Evolutionary conservation across 108 stramenopile genomes (phyloP).

Genomic region (Pseudonitzschia multiseries): DNA sequence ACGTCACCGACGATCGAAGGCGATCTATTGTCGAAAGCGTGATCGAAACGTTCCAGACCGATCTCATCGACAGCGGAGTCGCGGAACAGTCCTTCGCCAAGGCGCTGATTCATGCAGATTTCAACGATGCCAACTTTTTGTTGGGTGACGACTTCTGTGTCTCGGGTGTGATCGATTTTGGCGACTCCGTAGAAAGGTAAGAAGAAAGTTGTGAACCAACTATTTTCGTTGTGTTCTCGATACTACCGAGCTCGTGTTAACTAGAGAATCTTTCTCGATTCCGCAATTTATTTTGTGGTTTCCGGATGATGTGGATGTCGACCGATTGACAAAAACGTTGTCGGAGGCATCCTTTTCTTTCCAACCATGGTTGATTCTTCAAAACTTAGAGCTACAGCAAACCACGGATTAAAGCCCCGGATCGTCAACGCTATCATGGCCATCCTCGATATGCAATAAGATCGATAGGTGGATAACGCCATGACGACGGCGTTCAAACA

Average conservation of each 20-base stretch:
- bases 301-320: slow-evolving; percentile 51
- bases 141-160: slow-evolving; percentile 54
- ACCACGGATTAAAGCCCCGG: slow-evolving; percentile 91
- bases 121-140: slow-evolving; percentile 89
- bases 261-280: slow-evolving; percentile 70
- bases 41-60: slow-evolving; percentile 64
- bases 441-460: slow-evolving; percentile 21
- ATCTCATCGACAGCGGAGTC: slow-evolving; percentile 48
- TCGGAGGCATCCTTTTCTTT: slow-evolving; percentile 69
- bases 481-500: slow-evolving; percentile 88
- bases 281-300: slow-evolving; percentile 6
- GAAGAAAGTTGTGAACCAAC: slow-evolving; percentile 25
- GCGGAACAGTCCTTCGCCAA: slow-evolving; percentile 24
- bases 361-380: slow-evolving; percentile 69
- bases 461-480: slow-evolving; percentile 41
- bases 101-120: slow-evolving; percentile 54
- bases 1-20: slow-evolving; percentile 53
- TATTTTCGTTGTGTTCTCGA: background rate
- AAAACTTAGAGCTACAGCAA: slow-evolving; percentile 88
- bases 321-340: slow-evolving; percentile 82
- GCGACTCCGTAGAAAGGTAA: slow-evolving; percentile 85
- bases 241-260: slow-evolving; percentile 31
- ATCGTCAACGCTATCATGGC: slow-evolving; percentile 90
- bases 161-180: slow-evolving; percentile 89
- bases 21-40: slow-evolving; percentile 57